Percentiles rank a stretch among this genome's conserved stretches.
phyloP scores from a whole-genome alignment of 768 basidiomycete species.

The Auriscalpium vulgare region DNA sequence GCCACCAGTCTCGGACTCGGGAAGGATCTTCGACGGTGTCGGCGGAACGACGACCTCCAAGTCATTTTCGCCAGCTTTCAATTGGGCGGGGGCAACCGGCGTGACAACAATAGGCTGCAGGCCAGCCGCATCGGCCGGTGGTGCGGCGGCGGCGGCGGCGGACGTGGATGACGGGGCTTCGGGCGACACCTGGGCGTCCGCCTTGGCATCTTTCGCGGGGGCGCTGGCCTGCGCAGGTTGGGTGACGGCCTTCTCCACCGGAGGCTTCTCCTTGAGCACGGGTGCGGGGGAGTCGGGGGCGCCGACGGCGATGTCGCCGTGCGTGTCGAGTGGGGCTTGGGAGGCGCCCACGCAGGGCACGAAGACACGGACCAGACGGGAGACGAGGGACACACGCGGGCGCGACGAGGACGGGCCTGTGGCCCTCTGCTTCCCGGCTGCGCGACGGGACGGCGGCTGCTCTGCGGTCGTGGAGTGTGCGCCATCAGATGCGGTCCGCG shows the following conservation, averaged over 20 bases:
- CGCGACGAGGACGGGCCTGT: conserved; percentile 23
- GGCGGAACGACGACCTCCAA: conserved; percentile 37
- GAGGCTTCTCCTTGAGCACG: conserved; percentile 21
- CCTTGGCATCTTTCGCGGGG: conserved; percentile 18
- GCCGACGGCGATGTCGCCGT: conserved; percentile 22
- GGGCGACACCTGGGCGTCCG: conserved; percentile 1
- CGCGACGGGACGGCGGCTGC: conserved; percentile 11
- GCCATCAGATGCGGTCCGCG: conserved; percentile 26
- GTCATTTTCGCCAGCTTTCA: conserved; percentile 21
- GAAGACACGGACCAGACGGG: conserved; percentile 51
- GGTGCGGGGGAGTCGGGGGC: conserved; percentile 13
- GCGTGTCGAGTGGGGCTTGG: conserved; percentile 36
- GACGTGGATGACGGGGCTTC: not conserved
- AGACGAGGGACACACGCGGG: conserved; percentile 47
- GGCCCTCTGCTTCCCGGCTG: conserved; percentile 15
- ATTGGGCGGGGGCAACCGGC: conserved; percentile 17
- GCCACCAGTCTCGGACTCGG: conserved; percentile 75
- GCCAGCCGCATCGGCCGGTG: not conserved
- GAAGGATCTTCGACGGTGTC: conserved; percentile 42
- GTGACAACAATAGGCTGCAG: conserved; percentile 19
- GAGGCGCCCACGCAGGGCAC: conserved; percentile 61
- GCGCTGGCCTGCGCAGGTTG: conserved; percentile 1
- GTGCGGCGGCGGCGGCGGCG: not conserved
- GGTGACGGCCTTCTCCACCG: too few relatives aligned
- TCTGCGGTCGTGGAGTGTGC: conserved; percentile 25